Base-by-base conservation (phyloP, 768 basidiomycete species). In the Serendipita indica region DNA sequence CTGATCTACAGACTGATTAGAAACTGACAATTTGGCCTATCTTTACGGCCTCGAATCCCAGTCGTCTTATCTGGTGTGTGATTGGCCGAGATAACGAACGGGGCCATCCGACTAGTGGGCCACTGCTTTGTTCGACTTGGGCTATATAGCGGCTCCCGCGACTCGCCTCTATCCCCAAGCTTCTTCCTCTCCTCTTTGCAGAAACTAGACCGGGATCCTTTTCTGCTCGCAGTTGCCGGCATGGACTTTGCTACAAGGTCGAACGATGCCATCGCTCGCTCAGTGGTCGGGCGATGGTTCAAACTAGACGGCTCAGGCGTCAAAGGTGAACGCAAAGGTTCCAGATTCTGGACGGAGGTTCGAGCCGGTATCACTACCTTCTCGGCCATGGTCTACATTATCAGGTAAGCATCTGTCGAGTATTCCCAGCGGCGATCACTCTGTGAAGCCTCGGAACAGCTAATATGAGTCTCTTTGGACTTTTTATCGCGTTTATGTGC, bases 271-370 rank as follows among this genome's bases (percentile, higher is more conserved):
- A 72, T 76, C 35, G 75, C 76, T 14, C 68, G 69, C 61, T 73
- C 72, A 33, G 64, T 62, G 13, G 62, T 75, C 32, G 84, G 84
- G 57, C 72, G 78, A 66, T 86, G 82, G 79, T 88, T 88, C 70
- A 73, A 77, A 57, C 73, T 88, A 25, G 85, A 86, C 60, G 85
- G 85, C 13, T 81, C 79, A 54, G 84, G 84, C 32, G 79, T 78
- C 64, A 72, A 76, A 28, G 75, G 76, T 57, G 80, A 81, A 64
- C 78, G 85, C 62, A 66, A 70, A 32, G 84, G 83, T 10, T 81
- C 84, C 14, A 73, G 77, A 60, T 86, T 85, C 64, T 58, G 61
- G 34, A 70, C 69, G 3, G 69, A 70, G 58, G 57, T 70, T 4
- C 57, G 69, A 62, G 69, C 69, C 16, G 69, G 63, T n/a, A 39